A percentile compares a stretch with the other conserved stretches of the same genome.
These are phyloP conservation scores for Epichloe baconii DNA, from an alignment of 2,329 filamentous ascomycete species.

Conservation along the genomic window DNA sequence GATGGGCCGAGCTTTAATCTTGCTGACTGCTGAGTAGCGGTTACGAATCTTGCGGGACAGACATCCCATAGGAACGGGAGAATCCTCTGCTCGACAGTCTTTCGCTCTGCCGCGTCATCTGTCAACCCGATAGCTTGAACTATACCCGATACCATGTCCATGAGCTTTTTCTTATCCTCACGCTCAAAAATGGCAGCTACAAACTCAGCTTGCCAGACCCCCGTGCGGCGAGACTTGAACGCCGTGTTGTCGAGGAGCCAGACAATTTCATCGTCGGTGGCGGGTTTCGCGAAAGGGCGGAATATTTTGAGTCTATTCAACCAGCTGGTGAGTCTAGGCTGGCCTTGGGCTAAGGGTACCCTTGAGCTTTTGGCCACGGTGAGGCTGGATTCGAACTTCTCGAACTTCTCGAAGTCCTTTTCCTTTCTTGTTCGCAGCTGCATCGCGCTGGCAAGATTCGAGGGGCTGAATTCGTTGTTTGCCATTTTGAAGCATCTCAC, in stretches of 20 bases:
- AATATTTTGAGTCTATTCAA: conserved; percentile 44
- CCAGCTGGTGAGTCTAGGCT: conserved; percentile 28
- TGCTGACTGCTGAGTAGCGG: conserved; percentile 41
- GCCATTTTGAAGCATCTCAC: conserved; percentile 11
- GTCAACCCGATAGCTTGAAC: conserved; percentile 55
- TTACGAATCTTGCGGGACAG: conserved; percentile 54
- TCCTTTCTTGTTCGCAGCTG: conserved; percentile 36
- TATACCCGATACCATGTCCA: conserved; percentile 56
- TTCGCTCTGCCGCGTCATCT: conserved; percentile 42
- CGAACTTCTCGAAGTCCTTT: conserved; percentile 37
- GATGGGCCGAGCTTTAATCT: conserved; percentile 52
- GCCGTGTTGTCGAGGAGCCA: conserved; percentile 91
- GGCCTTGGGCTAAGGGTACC: conserved; percentile 7
- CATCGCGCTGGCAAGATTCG: conserved; percentile 27
- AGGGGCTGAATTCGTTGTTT: conserved; percentile 12
- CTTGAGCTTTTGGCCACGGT: conserved; percentile 20
- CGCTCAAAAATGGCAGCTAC: conserved; percentile 71
- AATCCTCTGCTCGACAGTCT: conserved; percentile 53
- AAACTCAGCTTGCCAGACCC: conserved; percentile 67
- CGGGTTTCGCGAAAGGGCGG: conserved; percentile 28
- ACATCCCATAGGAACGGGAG: conserved; percentile 69
- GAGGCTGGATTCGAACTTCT: conserved; percentile 35
- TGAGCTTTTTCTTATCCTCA: conserved; percentile 52
- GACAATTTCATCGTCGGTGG: conserved; percentile 56
- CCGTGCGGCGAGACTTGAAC: conserved; percentile 39